Base-by-base conservation (phyloP, 805 yeast species). In the Candida berthetii region DNA sequence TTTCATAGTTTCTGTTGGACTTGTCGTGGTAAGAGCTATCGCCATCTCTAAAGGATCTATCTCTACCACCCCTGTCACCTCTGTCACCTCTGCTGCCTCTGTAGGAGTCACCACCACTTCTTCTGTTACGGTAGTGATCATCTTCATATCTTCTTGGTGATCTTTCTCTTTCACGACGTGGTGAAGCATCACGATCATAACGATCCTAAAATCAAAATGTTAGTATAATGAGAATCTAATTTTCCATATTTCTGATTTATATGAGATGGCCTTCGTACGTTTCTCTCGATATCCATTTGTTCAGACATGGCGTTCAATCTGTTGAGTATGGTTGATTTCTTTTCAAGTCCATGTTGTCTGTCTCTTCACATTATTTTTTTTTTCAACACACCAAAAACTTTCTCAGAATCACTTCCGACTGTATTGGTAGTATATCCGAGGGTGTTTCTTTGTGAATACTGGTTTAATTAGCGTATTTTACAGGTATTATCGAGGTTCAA, bases 1-100 rank as follows among this genome's bases (percentile, higher is more conserved):
- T 81, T 37, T 71, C 73, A 57, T 80, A 81, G 58, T 82, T 78
- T 64, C 89, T 72, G 39, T 68, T 69, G 24, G 65, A 60, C 48
- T 67, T 69, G 28, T 62, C 62, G 7, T 63, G 45, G 35, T 58
- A 58, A 38, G 60, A 62, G 42, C 69, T 58, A 45, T 66, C 57
- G 18, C 49, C 63, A 64, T 40, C 69, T 69, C 27, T 73, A 63
- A 24, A 65, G 57, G 40, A 67, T 69, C 42, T 69, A 11, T 13
- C 29, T 69, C 42, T 69, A 4, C n/a, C 29, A 68, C 60, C 59
- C 42, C 61, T 56, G 29, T 44, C 67, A 68, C 60, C 57, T 44
- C 60, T 55, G 25, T 28, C 42, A 34, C 31, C 13, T 11, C n/a
- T 13, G 4, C 29, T 10, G 68, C 60, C 59, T 43, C 61, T 56